Base-by-base conservation (phyloP, 2,329 filamentous ascomycete genomes). In the Aspergillus quadrilineatus region DNA sequence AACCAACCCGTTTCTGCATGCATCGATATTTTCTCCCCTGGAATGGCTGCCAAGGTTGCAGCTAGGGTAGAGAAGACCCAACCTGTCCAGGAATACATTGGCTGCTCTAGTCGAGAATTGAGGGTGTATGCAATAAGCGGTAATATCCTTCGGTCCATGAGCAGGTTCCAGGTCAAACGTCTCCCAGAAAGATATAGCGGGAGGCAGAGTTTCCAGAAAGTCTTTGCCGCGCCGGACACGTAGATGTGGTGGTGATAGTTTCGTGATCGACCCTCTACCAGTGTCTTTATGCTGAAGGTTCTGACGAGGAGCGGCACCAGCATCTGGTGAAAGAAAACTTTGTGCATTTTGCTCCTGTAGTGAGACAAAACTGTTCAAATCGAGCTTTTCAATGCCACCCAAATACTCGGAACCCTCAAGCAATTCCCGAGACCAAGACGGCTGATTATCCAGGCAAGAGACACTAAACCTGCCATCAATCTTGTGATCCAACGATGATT, bases 141-240 rank as follows among this genome's bases (percentile, higher is more conserved):
- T 77, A n/a, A 86, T 69, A 63, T 86, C 77, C 65, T 87, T 87
- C 1, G 76, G 57, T 1, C 82, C 80, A 64, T 77, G 79, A 39
- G 77, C 76, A 34, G 85, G 85, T 41, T 80, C 79, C 8, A 87
- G 71, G 15, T 81, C 82, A 41, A 87, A 78, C 1, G 81, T 77
- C 60, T 86, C 83, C 85, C 85, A 87, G 62, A 86, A 87, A 2
- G 76, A 71, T 48, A 85, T 66, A 4, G 83, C 80, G 7, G 83
- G 75, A 3, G 83, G 80, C 12, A 85, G 73, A 49, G 84, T 71
- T 60, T 85, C 82, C 67, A 84, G 77, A 6, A 72, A 75, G 37
- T 76, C 75, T 39, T 82, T 80, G 7, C 77, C 79, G 32, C 84
- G 80, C 51, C 79, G 79, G 10, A 86, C 71, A 37, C 79, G 78